Percentiles rank a stretch among this genome's conserved stretches.
Evolutionary conservation across 331 rosid species (phyloP).

Genomic region (Stylosanthes scabra): DNA sequence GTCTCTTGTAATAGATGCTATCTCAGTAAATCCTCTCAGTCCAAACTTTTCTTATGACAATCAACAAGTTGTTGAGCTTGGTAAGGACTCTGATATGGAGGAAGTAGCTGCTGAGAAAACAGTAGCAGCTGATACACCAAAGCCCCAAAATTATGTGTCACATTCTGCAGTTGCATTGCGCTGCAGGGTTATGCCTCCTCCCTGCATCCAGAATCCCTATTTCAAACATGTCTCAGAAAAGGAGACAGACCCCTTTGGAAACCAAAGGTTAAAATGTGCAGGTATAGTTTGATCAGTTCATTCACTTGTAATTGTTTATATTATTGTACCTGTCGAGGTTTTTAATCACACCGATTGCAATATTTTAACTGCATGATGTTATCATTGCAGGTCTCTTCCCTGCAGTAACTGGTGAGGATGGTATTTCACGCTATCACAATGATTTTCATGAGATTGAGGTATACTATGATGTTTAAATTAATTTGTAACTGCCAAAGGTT

Average conservation of each 20-base stretch:
- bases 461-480: conserved; percentile 16
- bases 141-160: conserved; percentile 63
- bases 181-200: conserved; percentile 93
- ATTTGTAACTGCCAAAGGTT: conserved; percentile 2
- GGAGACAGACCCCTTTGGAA: conserved; percentile 71
- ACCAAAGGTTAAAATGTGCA: conserved; percentile 87
- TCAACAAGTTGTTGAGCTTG: conserved; percentile 65
- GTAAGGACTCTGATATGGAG: conserved; percentile 56
- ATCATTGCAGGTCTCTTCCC: conserved; percentile 69
- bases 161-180: conserved; percentile 90
- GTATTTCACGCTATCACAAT: conserved; percentile 82
- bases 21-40: conserved; percentile 60
- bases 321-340: background rate
- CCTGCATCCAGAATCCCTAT: conserved; percentile 87
- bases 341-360: background rate
- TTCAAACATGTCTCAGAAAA: conserved; percentile 59
- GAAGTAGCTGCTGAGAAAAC: conserved; percentile 56
- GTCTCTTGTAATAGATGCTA: conserved; percentile 47
- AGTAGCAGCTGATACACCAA: conserved; percentile 35
- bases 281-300: conserved; percentile 48
- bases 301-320: too few relatives aligned
- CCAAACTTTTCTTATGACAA: conserved; percentile 58
- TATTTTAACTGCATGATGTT: conserved; percentile 30
- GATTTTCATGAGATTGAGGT: conserved; percentile 97
- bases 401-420: conserved; percentile 57